phyloP scores from a whole-genome alignment of 2,329 filamentous ascomycete species.

The Nemania sp. region DNA sequence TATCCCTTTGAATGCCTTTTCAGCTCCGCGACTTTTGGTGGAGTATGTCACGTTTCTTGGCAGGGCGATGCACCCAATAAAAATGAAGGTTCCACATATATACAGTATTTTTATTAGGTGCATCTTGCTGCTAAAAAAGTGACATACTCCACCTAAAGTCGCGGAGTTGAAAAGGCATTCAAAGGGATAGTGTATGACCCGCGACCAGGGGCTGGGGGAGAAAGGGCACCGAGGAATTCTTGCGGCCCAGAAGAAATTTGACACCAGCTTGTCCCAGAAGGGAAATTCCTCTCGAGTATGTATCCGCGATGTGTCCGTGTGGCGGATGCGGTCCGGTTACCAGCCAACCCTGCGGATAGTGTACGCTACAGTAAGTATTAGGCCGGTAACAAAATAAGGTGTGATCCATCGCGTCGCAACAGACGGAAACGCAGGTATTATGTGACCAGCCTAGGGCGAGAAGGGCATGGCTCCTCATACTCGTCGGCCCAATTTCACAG shows the following conservation, averaged over 20 bases:
- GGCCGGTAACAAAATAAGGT: conserved; percentile 13
- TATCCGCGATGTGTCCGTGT: neutral
- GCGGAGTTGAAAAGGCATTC: no score
- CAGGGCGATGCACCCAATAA: no score
- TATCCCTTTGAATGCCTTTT: no score
- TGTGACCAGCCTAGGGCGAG: conserved; percentile 6
- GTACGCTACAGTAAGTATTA: neutral
- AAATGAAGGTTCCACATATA: no score
- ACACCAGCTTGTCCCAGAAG: neutral
- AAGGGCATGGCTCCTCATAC: conserved; percentile 6
- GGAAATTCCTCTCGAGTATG: neutral
- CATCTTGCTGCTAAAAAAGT: no score
- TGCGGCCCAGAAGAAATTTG: neutral
- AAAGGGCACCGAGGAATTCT: conserved; percentile 12
- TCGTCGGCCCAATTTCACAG: conserved; percentile 13
- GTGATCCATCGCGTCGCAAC: conserved; percentile 17
- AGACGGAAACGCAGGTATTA: neutral
- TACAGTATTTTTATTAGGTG: no score
- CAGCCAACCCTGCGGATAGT: neutral
- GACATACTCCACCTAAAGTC: no score
- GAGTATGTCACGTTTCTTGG: no score
- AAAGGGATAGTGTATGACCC: no score
- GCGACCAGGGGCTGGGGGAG: conserved; percentile 3
- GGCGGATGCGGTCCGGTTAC: conserved; percentile 18
- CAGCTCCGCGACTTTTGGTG: no score